Percentiles rank a stretch among this genome's conserved stretches.
Conservation (phyloP, 1,139 yeast species). For the Geotrichum europaeum region DNA sequence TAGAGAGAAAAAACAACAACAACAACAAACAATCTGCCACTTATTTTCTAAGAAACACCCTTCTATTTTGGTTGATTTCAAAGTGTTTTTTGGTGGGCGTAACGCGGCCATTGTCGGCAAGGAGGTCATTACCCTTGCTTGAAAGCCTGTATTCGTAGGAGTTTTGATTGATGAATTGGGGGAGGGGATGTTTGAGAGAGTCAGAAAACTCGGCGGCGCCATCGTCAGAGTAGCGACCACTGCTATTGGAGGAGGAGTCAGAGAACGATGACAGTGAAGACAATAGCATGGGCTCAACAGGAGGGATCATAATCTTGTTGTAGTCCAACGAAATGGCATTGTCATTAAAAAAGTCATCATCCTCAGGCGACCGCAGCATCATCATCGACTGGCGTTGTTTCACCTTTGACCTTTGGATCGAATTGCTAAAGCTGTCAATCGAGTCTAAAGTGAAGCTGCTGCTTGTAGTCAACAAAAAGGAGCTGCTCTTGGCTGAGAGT, state of each 20-base stretch:
- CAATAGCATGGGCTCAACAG: not conserved
- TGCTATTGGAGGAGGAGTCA: slow-evolving; percentile 3
- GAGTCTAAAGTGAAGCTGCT: not conserved
- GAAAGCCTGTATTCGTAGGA: not conserved
- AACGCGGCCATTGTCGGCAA: not conserved
- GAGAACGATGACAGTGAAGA: slow-evolving; percentile 11
- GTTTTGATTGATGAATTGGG: not conserved
- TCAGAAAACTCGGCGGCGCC: slow-evolving; percentile 2
- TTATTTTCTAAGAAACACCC: not conserved
- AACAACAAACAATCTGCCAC: not conserved
- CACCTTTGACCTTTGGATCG: not conserved
- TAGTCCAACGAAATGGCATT: not conserved
- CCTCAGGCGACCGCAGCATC: not conserved
- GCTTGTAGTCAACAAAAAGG: not conserved
- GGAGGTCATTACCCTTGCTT: not conserved
- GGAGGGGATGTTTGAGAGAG: not conserved
- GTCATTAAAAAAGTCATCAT: slow-evolving; percentile 3
- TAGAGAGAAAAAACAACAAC: no score
- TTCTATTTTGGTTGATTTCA: not conserved
- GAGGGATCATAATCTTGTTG: not conserved
- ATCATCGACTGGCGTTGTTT: not conserved
- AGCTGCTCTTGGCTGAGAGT: not conserved
- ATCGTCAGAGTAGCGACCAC: slow-evolving; percentile 8
- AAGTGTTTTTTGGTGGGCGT: not conserved
- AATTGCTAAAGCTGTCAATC: not conserved